Conservation (phyloP, 495 filamentous ascomycete genomes). For the Aspergillus bridgeri region DNA sequence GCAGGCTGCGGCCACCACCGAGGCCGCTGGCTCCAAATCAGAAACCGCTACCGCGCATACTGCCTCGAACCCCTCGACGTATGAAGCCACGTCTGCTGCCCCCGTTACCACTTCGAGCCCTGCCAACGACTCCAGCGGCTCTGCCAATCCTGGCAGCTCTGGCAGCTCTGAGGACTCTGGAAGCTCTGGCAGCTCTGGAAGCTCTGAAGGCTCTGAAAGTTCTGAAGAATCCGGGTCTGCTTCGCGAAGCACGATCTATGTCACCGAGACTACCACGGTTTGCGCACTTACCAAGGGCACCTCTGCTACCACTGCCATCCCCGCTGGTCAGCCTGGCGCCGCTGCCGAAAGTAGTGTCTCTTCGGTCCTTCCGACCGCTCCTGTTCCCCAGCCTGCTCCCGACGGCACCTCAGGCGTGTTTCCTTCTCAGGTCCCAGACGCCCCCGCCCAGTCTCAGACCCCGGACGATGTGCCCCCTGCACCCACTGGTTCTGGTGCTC, state of each 20-base stretch:
- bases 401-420: constrained; percentile 1
- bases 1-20: background rate
- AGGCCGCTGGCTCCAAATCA: background rate
- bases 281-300: constrained; percentile 1
- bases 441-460: background rate
- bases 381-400: background rate
- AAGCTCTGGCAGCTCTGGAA: background rate
- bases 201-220: background rate
- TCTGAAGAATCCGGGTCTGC: constrained; percentile 1
- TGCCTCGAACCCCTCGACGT: constrained; percentile 3
- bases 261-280: constrained; percentile 16
- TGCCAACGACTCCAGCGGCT: background rate
- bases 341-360: background rate
- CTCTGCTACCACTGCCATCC: background rate
- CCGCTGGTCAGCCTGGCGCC: background rate
- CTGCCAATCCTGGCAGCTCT: no score
- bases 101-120: background rate
- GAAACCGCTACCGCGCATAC: background rate
- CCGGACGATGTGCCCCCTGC: background rate
- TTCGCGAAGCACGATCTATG: constrained; percentile 13
- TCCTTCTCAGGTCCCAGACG: background rate
- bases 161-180: background rate
- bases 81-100: background rate
- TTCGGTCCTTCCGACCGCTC: background rate
- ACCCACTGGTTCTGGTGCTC: background rate